Conservation (phyloP, 192 early-diverging fungal genomes). For the Allomyces arbusculus region DNA sequence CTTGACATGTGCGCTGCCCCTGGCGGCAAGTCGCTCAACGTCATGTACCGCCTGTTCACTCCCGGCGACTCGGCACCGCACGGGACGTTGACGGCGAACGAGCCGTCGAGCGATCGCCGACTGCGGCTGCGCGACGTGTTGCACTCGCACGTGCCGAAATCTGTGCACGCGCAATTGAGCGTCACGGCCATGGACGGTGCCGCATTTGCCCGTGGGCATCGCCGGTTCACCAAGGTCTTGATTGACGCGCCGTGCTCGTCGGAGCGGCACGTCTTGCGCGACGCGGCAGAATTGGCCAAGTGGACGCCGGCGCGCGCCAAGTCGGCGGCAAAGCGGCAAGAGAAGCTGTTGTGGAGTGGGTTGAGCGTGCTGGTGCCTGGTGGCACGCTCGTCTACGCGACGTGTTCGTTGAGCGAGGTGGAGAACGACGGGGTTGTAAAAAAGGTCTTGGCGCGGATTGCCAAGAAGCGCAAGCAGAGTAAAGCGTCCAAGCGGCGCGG, state of each 20-base stretch:
- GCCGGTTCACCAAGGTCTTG: conserved; percentile 12
- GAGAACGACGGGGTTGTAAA: conserved; percentile 28
- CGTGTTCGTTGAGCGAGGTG: conserved; percentile 22
- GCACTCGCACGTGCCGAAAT: too few relatives aligned
- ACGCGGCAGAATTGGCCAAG: conserved; percentile 15
- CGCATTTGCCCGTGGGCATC: too few relatives aligned
- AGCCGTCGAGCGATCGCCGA: too few relatives aligned
- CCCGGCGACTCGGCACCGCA: too few relatives aligned
- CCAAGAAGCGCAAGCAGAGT: conserved; percentile 10
- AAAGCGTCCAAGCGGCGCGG: too few relatives aligned
- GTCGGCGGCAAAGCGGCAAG: conserved; percentile 17
- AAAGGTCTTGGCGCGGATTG: conserved; percentile 9
- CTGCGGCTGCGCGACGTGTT: too few relatives aligned
- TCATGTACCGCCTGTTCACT: too few relatives aligned
- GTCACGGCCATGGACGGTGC: too few relatives aligned
- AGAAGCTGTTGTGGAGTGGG: conserved; percentile 13
- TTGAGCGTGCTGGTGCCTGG: conserved; percentile 12
- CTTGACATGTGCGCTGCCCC: too few relatives aligned
- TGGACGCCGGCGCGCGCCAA: conserved; percentile 21
- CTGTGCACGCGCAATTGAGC: too few relatives aligned
- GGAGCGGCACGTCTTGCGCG: conserved; percentile 27
- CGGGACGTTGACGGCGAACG: too few relatives aligned
- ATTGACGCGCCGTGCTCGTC: conserved; percentile 31
- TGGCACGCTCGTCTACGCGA: conserved; percentile 25
- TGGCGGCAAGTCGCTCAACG: too few relatives aligned